Conservation (phyloP, 805 yeast species). For the Metschnikowia cubensis region DNA sequence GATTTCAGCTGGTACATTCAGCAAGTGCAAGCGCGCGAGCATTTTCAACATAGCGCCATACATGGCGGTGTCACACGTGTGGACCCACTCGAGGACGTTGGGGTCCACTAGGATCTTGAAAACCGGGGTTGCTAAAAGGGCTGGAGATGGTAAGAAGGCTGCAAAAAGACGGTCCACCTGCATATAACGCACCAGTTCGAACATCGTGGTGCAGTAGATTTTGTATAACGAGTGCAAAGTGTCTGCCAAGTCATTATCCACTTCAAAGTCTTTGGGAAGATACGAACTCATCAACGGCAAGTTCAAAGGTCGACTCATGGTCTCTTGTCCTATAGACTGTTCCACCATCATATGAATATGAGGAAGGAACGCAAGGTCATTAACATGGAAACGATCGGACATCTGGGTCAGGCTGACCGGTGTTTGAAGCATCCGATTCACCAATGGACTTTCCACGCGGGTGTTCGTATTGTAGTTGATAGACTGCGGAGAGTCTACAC, state of each 20-base stretch:
- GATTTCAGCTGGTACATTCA: slow-evolving; percentile 52
- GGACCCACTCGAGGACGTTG: slow-evolving; percentile 56
- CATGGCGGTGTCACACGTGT: slow-evolving; percentile 60
- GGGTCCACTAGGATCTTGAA: slow-evolving; percentile 52
- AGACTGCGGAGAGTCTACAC: slow-evolving; percentile 14
- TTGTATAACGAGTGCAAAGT: slow-evolving; percentile 60
- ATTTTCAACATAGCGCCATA: slow-evolving; percentile 52
- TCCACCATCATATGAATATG: slow-evolving; percentile 24
- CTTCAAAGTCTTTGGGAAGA: slow-evolving; percentile 44
- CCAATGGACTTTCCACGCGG: slow-evolving; percentile 9
- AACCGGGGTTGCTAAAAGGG: slow-evolving; percentile 59
- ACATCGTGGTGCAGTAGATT: slow-evolving; percentile 58
- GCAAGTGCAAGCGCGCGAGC: slow-evolving; percentile 55
- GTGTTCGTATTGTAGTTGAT: slow-evolving; percentile 14
- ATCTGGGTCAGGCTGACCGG: slow-evolving; percentile 19
- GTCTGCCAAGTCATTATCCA: slow-evolving; percentile 48
- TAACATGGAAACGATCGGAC: slow-evolving; percentile 15
- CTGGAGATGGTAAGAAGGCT: slow-evolving; percentile 48
- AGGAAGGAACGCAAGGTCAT: slow-evolving; percentile 29
- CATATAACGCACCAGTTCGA: slow-evolving; percentile 65
- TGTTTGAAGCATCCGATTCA: slow-evolving; percentile 9
- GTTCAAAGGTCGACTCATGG: slow-evolving; percentile 16
- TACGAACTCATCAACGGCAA: slow-evolving; percentile 41
- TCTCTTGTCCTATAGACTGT: slow-evolving; percentile 13
- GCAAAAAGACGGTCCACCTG: slow-evolving; percentile 57